These are phyloP conservation scores for Carallia pectinifolia DNA, from an alignment of 345 rosid species.

Conservation along the genomic window DNA sequence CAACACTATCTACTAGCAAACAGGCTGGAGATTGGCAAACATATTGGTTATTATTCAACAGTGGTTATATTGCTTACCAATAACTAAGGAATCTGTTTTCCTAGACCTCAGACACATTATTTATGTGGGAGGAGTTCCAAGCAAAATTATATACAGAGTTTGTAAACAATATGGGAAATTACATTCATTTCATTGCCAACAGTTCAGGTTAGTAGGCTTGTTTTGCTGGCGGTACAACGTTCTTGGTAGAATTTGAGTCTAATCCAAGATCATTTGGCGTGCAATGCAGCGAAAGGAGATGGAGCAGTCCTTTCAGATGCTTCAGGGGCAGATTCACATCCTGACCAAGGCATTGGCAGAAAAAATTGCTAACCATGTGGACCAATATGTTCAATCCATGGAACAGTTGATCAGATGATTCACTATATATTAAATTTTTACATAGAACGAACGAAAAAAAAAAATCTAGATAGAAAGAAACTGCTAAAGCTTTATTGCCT, in stretches of 20 bases:
- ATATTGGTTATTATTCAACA: slow-evolving; percentile 9
- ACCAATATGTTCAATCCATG: slow-evolving; percentile 39
- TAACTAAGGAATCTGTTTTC: background rate
- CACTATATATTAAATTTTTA: too few relatives aligned
- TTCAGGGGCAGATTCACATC: slow-evolving; percentile 64
- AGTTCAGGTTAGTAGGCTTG: slow-evolving; percentile 47
- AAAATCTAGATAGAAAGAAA: too few relatives aligned
- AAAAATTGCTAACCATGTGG: slow-evolving; percentile 54
- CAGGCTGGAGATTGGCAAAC: slow-evolving; percentile 34
- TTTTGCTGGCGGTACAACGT: background rate
- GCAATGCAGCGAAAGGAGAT: slow-evolving; percentile 42
- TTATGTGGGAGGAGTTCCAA: too few relatives aligned
- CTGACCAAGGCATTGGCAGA: slow-evolving; percentile 57
- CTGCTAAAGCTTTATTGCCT: too few relatives aligned
- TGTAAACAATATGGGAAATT: slow-evolving; percentile 59
- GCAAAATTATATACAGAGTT: slow-evolving; percentile 35
- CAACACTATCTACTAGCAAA: slow-evolving; percentile 89
- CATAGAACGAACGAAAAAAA: slow-evolving; percentile 17
- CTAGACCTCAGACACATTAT: too few relatives aligned
- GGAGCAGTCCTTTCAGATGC: slow-evolving; percentile 83
- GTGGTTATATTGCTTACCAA: slow-evolving; percentile 56
- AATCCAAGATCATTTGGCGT: too few relatives aligned
- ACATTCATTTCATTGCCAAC: slow-evolving; percentile 56
- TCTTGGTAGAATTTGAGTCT: too few relatives aligned
- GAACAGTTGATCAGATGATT: too few relatives aligned